Conservation (phyloP, 805 yeast species). For the Wickerhamiella dianesei region DNA sequence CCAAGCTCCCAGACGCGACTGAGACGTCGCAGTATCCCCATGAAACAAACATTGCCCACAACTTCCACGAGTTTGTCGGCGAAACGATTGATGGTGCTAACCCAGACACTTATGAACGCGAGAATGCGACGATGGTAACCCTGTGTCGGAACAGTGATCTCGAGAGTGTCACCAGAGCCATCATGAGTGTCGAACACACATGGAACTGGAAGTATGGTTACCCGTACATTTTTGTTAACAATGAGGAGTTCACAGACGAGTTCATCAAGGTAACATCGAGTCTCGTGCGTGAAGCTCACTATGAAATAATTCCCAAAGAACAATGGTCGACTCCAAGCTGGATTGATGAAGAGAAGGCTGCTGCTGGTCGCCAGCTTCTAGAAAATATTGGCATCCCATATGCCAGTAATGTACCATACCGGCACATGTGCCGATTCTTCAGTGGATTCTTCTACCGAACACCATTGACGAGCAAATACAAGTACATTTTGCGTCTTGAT, state of each 20-base stretch:
- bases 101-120: slow-evolving; percentile 6
- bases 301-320: slow-evolving; percentile 63
- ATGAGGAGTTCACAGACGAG: slow-evolving; percentile 69
- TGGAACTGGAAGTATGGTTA: slow-evolving; percentile 70
- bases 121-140: slow-evolving; percentile 52
- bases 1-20: too few species aligned
- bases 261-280: slow-evolving; percentile 56
- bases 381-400: slow-evolving; percentile 40
- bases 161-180: slow-evolving; percentile 41
- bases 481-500: slow-evolving; percentile 90
- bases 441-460: slow-evolving; percentile 84
- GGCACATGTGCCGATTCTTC: slow-evolving; percentile 94
- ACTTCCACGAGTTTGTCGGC: neutral
- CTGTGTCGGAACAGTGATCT: slow-evolving; percentile 57
- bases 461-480: slow-evolving; percentile 53
- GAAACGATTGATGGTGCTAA: neutral
- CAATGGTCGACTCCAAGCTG: slow-evolving; percentile 70
- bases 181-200: slow-evolving; percentile 68
- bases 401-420: slow-evolving; percentile 52
- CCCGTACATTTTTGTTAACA: slow-evolving; percentile 93
- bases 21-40: too few species aligned
- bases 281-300: slow-evolving; percentile 61
- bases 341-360: slow-evolving; percentile 47
- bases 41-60: too few species aligned
- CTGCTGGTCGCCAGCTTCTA: slow-evolving; percentile 34